Conservation (phyloP, 2,329 filamentous ascomycete genomes). For the Exophiala sideris region DNA sequence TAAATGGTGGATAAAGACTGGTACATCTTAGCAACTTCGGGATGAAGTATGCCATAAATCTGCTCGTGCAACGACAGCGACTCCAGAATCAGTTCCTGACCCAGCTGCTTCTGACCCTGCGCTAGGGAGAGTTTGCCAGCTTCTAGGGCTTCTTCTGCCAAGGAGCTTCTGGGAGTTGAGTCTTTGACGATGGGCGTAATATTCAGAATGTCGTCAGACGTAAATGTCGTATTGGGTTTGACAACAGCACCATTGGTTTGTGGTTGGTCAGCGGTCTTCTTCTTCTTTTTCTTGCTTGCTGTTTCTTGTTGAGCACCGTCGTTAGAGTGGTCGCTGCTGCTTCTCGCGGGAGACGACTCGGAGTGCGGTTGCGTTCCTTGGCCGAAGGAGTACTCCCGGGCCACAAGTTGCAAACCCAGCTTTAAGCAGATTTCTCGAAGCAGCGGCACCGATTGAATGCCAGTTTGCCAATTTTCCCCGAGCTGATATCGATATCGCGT, state of each 20-base stretch:
- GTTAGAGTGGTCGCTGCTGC: conserved; percentile 32
- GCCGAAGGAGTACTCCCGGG: conserved; percentile 71
- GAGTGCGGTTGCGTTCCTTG: conserved; percentile 37
- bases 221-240: conserved; percentile 62
- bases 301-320: conserved; percentile 37
- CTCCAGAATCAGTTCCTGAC: conserved; percentile 92
- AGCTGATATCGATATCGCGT: conserved; percentile 76
- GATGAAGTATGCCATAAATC: conserved; percentile 95
- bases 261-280: conserved; percentile 33
- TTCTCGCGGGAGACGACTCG: conserved; percentile 35
- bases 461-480: conserved; percentile 62
- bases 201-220: conserved; percentile 81
- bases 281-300: conserved; percentile 57
- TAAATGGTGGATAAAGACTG: conserved; percentile 93
- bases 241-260: conserved; percentile 38
- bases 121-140: conserved; percentile 94
- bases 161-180: conserved; percentile 79
- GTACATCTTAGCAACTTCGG: conserved; percentile 92
- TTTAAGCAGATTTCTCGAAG: conserved; percentile 86
- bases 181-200: conserved; percentile 95
- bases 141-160: conserved; percentile 94
- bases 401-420: conserved; percentile 81
- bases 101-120: conserved; percentile 91
- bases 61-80: conserved; percentile 95
- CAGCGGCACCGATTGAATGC: conserved; percentile 73